Evolutionary conservation across 345 rosid species (phyloP), one percentile per base, ranked within the genome.

Genomic region (Sisymbrium altissimum): DNA sequence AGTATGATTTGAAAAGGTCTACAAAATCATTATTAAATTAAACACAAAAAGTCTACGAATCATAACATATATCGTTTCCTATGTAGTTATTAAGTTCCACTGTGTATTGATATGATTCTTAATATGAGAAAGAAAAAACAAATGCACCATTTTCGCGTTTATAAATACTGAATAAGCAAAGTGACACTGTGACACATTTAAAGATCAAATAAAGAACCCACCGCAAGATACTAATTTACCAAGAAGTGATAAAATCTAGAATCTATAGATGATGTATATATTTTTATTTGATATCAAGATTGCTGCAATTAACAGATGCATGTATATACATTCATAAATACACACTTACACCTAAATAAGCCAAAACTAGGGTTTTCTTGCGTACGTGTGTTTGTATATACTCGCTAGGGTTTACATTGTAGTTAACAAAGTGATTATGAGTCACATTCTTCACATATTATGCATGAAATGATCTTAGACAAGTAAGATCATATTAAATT

Each of bases 281-380:
- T n/a, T 13, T 36, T 36, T 10, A 59, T 36, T 36, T 58, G 27
- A 58, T 67, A 55, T 27, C 30, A 5, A 58, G 27, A n/a, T 44
- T 4, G 4, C 1, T 66, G 59, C 29, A 46, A n/a, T n/a, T n/a
- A n/a, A 59, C 15, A 57, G 0, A n/a, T 60, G 33, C 25, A 50
- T 43, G 58, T 49, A 27, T 27, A 27, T 5, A 13, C 43, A 21
- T 52, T 36, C 41, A 52, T 29, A 39, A 12, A 13, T 52, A 40
- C 45, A 40, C 33, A 44, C n/a, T 23, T 19, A 70, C 57, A 58
- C 40, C 19, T 38, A 25, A 33, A 38, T 21, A 65, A 64, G 49
- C 39, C 30, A 23, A 54, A 12, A 12, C 66, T 57, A 74, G 72
- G 78, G 72, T 58, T 66, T 74, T 66, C 15, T 48, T 33, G 15